Evolutionary conservation across 257 asterid species (phyloP), one percentile per base, ranked within the genome.

Genomic region (Nicotiana knightiana): DNA sequence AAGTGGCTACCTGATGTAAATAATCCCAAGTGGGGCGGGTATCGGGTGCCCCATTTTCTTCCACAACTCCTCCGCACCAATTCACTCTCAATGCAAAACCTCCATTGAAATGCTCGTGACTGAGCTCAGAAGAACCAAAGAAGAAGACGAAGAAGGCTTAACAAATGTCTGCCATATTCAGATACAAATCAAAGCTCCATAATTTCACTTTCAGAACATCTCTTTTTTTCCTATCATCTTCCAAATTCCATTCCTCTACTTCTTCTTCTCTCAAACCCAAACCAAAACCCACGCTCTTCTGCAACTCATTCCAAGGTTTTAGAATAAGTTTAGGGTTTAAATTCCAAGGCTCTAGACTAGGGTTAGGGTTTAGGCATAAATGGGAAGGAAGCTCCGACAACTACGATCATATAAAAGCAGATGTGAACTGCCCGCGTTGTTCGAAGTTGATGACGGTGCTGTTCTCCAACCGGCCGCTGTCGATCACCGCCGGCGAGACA

Each of bases 341-440:
- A 26, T 73, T 64, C 33, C 35, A 51, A 3, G 12, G 8, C 9
- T 67, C 76, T 63, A 48, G 63, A 2, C 28, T 66, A 28, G 87
- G 91, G 82, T 81, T 90, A 82, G 92, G 91, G 80, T 83, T 84
- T 85, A 91, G 97, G 77, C 86, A 87, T 77, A 95, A 92, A 86
- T 91, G 95, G 95, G 92, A 93, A 35, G 94, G 95, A 43, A 90
- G 92, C 85, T 92, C 91, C 33, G 97, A 88, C 79, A 90, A 83
- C 30, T 95, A 91, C 84, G 97, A 93, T 59, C 95, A 91, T 67
- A 89, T 95, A 73, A 91, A 84, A 82, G 95, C 97, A 55, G 92
- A 93, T 87, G 90, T 93, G 67, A 86, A 92, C 79, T 95, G 98
- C 82, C 98, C 98, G 0, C 96, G 97, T 53, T 95, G 98, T 85